phyloP scores from a whole-genome alignment of 768 basidiomycete genomes.

The Suillus subluteus region DNA sequence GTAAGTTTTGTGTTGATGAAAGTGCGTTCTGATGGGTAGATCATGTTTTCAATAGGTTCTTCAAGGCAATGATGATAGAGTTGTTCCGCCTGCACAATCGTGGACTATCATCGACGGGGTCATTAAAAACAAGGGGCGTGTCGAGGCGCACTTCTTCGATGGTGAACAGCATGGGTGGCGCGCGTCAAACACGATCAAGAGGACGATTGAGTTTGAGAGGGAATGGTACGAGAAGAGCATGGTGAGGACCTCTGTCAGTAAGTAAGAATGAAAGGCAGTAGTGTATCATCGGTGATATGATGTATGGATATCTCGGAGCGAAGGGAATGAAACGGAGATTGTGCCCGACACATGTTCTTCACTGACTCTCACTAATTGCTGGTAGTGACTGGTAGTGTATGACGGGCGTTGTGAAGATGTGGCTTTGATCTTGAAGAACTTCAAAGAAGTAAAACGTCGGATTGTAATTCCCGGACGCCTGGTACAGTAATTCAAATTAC shows the following conservation, averaged over 20 bases:
- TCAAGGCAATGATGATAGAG: conserved; percentile 64
- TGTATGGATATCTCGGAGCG: not conserved
- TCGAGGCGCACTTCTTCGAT: conserved; percentile 45
- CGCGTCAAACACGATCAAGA: conserved; percentile 39
- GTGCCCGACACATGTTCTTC: not conserved
- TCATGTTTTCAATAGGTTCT: conserved; percentile 50
- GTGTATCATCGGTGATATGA: not conserved
- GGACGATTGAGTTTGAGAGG: conserved; percentile 38
- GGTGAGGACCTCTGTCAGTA: not conserved
- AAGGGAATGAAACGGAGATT: not conserved
- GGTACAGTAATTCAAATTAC: too few relatives aligned
- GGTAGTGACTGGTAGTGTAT: not conserved
- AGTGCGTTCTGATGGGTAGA: not conserved
- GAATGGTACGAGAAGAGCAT: conserved; percentile 37
- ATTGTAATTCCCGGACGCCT: not conserved
- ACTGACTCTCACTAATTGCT: not conserved
- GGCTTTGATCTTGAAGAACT: not conserved
- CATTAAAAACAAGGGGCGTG: conserved; percentile 14
- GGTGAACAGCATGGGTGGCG: conserved; percentile 48
- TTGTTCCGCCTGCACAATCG: conserved; percentile 73
- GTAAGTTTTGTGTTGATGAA: conserved; percentile 49
- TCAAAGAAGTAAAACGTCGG: not conserved
- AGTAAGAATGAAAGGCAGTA: not conserved
- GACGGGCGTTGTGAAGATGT: not conserved
- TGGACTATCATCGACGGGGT: conserved; percentile 7